Conservation (phyloP, 768 basidiomycete species). For the Exsudoporus frostii region DNA sequence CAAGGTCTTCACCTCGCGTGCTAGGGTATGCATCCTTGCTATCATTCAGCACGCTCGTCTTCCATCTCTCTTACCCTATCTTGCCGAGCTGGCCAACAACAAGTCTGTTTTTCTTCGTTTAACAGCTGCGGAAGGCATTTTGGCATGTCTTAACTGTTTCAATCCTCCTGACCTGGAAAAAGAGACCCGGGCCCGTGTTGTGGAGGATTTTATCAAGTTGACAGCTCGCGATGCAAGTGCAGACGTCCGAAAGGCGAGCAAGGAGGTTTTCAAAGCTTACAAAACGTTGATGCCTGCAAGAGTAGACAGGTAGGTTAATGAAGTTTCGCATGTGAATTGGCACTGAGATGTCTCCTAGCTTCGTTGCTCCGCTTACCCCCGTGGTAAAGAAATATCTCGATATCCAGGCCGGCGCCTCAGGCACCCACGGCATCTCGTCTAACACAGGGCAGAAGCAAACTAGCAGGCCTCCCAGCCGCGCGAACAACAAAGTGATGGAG, state of each 20-base stretch:
- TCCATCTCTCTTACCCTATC: conserved; percentile 57
- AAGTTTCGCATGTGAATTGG: not conserved
- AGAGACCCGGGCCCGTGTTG: conserved; percentile 56
- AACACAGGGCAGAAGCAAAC: conserved; percentile 14
- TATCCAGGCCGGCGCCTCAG: conserved; percentile 28
- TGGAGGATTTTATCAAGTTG: conserved; percentile 66
- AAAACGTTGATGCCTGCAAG: conserved; percentile 64
- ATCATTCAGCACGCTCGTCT: conserved; percentile 69
- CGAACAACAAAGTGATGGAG: conserved; percentile 14
- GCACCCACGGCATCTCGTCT: conserved; percentile 1
- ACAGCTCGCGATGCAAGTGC: conserved; percentile 72
- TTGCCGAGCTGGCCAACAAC: conserved; percentile 57
- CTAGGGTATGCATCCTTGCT: conserved; percentile 53
- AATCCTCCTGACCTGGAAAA: conserved; percentile 79
- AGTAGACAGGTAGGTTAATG: conserved; percentile 54
- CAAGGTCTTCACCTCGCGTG: conserved; percentile 72
- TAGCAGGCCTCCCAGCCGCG: conserved; percentile 25
- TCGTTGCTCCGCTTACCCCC: conserved; percentile 69
- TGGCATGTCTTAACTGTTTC: conserved; percentile 68
- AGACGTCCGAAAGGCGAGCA: conserved; percentile 67
- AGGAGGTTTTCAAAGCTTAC: conserved; percentile 75
- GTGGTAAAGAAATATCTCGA: conserved; percentile 75
- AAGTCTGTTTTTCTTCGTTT: conserved; percentile 65
- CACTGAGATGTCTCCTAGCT: conserved; percentile 42
- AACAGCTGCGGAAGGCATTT: conserved; percentile 59